Conservation (phyloP, 2,329 filamentous ascomycete species). For the Periconia sp. region DNA sequence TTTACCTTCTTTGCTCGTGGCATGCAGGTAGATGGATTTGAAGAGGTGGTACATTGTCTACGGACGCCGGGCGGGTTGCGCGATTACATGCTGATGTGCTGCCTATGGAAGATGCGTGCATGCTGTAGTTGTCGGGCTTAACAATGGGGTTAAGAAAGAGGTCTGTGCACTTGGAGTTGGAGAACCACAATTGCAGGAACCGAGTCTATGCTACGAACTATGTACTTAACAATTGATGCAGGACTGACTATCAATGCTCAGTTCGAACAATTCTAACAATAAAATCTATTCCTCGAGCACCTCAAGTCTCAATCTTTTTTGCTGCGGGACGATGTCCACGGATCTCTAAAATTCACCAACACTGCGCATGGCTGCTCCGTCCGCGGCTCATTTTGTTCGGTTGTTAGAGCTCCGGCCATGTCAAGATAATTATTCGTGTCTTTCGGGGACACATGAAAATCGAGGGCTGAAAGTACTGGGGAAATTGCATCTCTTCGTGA, state of each 20-base stretch:
- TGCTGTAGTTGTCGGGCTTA: background rate
- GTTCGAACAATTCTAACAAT: background rate
- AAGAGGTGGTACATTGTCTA: slow-evolving; percentile 86
- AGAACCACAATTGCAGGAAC: background rate
- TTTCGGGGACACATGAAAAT: background rate
- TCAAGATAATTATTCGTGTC: background rate
- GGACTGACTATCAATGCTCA: background rate
- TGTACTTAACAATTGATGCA: too few relatives aligned
- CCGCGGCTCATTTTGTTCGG: background rate
- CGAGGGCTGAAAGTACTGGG: background rate
- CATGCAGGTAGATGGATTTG: slow-evolving; percentile 92
- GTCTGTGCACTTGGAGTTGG: background rate
- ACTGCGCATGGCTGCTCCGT: background rate
- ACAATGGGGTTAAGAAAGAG: background rate
- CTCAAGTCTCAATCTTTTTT: background rate
- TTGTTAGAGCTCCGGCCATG: background rate
- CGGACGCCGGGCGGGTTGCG: background rate
- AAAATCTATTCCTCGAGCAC: background rate
- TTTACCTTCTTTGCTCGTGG: slow-evolving; percentile 91
- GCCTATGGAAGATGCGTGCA: background rate
- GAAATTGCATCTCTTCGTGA: background rate
- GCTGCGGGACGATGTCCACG: background rate
- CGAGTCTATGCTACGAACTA: background rate
- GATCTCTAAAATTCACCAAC: background rate
- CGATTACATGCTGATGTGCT: background rate